These are phyloP conservation scores for Bruguiera sexangula DNA, from an alignment of 345 rosid genomes.

Conservation along the genomic window DNA sequence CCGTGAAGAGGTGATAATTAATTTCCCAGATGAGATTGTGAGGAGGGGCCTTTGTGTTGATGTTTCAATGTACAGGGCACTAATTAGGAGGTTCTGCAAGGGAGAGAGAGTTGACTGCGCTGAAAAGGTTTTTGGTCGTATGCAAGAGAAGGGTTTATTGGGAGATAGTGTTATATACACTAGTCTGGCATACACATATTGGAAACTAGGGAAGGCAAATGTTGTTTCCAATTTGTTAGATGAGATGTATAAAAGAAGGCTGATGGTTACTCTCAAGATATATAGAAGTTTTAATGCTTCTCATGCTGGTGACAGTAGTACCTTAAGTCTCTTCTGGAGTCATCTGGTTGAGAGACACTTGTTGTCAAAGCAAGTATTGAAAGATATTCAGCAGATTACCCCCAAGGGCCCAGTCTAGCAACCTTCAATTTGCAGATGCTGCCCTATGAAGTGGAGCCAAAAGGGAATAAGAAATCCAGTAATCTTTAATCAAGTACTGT, in stretches of 20 bases:
- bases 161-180: constrained; percentile 73
- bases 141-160: constrained; percentile 60
- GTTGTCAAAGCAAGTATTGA: constrained; percentile 57
- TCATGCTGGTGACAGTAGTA: constrained; percentile 43
- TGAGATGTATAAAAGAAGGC: constrained; percentile 68
- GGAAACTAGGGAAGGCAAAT: constrained; percentile 65
- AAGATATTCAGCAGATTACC: constrained; percentile 36
- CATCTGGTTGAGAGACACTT: constrained; percentile 58
- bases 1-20: constrained; percentile 44
- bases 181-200: constrained; percentile 66
- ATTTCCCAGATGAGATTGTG: constrained; percentile 58
- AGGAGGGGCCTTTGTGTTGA: constrained; percentile 52
- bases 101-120: constrained; percentile 59
- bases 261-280: constrained; percentile 66
- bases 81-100: constrained; percentile 81
- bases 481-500: too few relatives aligned
- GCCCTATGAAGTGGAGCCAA: too few relatives aligned
- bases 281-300: constrained; percentile 62
- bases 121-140: constrained; percentile 42
- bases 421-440: too few relatives aligned
- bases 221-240: constrained; percentile 55
- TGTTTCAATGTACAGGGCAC: constrained; percentile 70
- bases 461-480: too few relatives aligned
- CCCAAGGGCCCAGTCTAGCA: too few relatives aligned
- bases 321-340: constrained; percentile 68